Percentiles rank a stretch among this genome's conserved stretches.
Evolutionary conservation across 176 grass and related monocot species (phyloP).

Genomic region (Tillandsia leiboldiana): DNA sequence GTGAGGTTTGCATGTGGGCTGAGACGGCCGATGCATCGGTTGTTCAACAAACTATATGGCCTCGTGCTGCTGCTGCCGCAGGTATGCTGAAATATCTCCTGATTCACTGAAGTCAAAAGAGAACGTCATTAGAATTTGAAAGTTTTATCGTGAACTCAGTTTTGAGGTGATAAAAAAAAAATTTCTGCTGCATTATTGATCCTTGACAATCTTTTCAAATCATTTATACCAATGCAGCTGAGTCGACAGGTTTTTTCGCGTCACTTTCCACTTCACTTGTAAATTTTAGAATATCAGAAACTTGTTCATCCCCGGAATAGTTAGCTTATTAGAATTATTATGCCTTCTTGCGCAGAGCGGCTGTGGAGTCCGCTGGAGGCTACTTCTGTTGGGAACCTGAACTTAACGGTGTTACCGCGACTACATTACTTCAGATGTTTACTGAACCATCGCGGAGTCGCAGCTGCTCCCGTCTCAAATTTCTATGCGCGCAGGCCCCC

Average conservation of each 20-base stretch:
- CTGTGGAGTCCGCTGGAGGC: constrained; percentile 77
- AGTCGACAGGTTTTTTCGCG: neutral
- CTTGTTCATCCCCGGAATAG: neutral
- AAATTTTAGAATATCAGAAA: too few species aligned
- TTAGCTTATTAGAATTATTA: neutral
- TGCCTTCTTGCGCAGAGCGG: constrained; percentile 35
- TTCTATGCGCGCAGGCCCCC: constrained; percentile 55
- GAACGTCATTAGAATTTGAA: neutral
- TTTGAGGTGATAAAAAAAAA: neutral
- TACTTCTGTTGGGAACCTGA: constrained; percentile 49
- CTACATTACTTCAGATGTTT: constrained; percentile 82
- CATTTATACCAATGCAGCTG: too few species aligned
- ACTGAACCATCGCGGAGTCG: constrained; percentile 66
- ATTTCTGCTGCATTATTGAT: neutral
- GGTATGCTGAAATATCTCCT: constrained; percentile 25
- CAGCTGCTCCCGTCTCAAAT: constrained; percentile 75
- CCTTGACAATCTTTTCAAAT: too few species aligned
- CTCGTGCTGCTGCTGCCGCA: constrained; percentile 79
- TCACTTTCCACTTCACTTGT: neutral
- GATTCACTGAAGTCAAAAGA: neutral
- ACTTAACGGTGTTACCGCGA: constrained; percentile 47
- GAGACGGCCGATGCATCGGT: constrained; percentile 73
- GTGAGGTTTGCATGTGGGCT: constrained; percentile 94
- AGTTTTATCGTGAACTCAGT: neutral
- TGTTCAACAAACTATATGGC: constrained; percentile 94